Percentiles rank a stretch among this genome's conserved stretches.
Evolutionary conservation across 164 flowering plant species (phyloP).

Genomic region (Dillenia turbinata): DNA sequence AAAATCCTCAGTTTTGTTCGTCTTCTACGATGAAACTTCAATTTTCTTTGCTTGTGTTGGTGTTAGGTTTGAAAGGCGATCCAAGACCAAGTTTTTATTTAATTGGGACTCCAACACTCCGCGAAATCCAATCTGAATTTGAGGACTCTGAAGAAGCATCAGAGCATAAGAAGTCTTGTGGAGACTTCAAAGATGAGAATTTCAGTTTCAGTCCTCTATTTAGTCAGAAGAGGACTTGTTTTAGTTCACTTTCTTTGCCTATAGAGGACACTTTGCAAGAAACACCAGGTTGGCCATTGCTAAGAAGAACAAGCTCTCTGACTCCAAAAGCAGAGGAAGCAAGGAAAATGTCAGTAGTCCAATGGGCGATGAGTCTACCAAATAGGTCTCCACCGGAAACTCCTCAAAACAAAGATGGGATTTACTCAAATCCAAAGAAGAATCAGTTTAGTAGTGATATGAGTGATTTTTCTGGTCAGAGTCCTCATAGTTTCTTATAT

Average conservation of each 20-base stretch:
- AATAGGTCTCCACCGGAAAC: slow-evolving; percentile 24
- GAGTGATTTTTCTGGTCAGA: slow-evolving; percentile 6
- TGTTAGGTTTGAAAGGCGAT: slow-evolving; percentile 22
- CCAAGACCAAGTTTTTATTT: slow-evolving; percentile 33
- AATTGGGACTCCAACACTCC: not conserved
- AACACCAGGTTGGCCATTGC: slow-evolving; percentile 75
- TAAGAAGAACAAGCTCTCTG: slow-evolving; percentile 24
- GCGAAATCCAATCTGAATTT: slow-evolving; percentile 29
- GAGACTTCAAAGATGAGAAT: not conserved
- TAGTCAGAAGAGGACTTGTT: slow-evolving; percentile 3
- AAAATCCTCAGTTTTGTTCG: not conserved
- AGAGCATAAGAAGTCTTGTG: not conserved
- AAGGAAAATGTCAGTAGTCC: slow-evolving; percentile 49
- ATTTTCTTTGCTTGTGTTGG: not conserved
- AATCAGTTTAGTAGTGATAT: slow-evolving; percentile 14
- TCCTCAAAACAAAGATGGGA: slow-evolving; percentile 10
- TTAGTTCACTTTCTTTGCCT: slow-evolving; percentile 19
- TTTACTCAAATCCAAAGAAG: slow-evolving; percentile 13
- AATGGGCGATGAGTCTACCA: slow-evolving; percentile 58
- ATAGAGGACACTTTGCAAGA: slow-evolving; percentile 22
- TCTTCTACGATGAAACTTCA: no score
- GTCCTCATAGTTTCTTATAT: slow-evolving; percentile 11
- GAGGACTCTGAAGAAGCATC: slow-evolving; percentile 27
- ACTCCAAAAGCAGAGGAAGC: slow-evolving; percentile 23
- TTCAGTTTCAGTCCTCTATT: not conserved